phyloP scores from a whole-genome alignment of 352 stramenopile genomes.

The Phytophthora multivora region DNA sequence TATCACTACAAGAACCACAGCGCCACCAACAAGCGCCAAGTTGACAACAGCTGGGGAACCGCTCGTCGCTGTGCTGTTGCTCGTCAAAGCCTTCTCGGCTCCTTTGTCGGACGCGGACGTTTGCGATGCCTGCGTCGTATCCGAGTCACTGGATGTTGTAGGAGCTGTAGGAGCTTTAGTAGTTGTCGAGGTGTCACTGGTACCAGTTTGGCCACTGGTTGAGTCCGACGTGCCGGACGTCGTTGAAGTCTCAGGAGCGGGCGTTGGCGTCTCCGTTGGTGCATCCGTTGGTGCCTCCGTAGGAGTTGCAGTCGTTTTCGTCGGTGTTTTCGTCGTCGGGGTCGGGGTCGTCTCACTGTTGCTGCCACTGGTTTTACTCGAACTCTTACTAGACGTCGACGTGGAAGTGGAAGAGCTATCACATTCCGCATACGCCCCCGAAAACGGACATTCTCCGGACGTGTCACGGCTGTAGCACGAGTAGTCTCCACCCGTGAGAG shows the following conservation, averaged over 20 bases:
- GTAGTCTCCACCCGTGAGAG: slow-evolving; percentile 56
- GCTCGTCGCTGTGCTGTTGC: slow-evolving; percentile 5
- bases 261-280: background rate
- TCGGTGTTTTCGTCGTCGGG: slow-evolving; percentile 12
- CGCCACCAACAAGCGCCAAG: slow-evolving; percentile 50
- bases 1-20: slow-evolving; percentile 45
- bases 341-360: slow-evolving; percentile 5
- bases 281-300: slow-evolving; percentile 2
- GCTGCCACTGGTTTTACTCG: slow-evolving; percentile 1
- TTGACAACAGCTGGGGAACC: slow-evolving; percentile 42
- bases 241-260: background rate
- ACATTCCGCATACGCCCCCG: slow-evolving; percentile 33
- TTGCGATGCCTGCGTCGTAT: slow-evolving; percentile 9
- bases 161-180: background rate
- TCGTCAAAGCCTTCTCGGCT: slow-evolving; percentile 12
- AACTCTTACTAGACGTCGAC: slow-evolving; percentile 7
- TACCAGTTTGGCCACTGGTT: slow-evolving; percentile 6
- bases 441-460: slow-evolving; percentile 30
- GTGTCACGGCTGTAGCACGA: slow-evolving; percentile 64
- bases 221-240: slow-evolving; percentile 1
- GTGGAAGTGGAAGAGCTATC: slow-evolving; percentile 11
- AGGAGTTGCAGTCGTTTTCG: slow-evolving; percentile 5
- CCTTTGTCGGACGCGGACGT: background rate
- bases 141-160: background rate
- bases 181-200: slow-evolving; percentile 1